Evolutionary conservation across 768 basidiomycete genomes (phyloP), one percentile per base, ranked within the genome.

Genomic region (Lyophyllum atratum): DNA sequence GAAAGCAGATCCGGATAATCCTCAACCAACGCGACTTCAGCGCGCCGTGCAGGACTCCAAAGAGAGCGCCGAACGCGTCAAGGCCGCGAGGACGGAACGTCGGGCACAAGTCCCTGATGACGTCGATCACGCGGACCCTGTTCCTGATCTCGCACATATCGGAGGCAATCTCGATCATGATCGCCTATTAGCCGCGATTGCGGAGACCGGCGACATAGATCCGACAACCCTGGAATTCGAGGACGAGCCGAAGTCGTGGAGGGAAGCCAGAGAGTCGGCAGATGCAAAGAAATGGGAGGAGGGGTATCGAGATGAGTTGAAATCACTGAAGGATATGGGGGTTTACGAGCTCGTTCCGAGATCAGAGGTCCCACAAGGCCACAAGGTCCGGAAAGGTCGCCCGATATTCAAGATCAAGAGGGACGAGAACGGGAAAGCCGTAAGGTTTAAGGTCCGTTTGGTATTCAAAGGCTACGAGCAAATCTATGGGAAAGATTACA

Each of bases 401-500:
- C 56, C 44, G 4, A 42, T 60, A 2, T 59, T 59, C 61, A 63
- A 58, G 28, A 56, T 57, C 5, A 78, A 78, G 55, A 39, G 58
- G 15, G 65, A 76, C 46, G 53, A 56, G 4, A n/a, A 59, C 6
- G 75, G 74, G 3, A 56, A 54, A 0, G 50, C 71, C 0, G 49
- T 55, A 0, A 28, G 62, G 9, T 68, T 69, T 60, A 78, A 78
- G 53, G 72, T 67, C 0, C 64, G 70, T 1, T 66, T 71, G 21
- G 72, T 80, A 1, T 72, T 70, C 10, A 62, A 70, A 26, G 77
- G 79, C 0, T 74, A 70, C 59, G 46, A 70, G 7, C 72, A 45
- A 34, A 47, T 56, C 1, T 33, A 56, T 65, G 43, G 43, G 4
- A 44, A 44, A 15, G 43, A 44, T 22, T 44, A 44, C 43, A 39